A percentile compares a stretch with the other conserved stretches of the same genome.
Evolutionary conservation across 345 rosid species (phyloP).

Genomic region (Eucalyptus erythrocorys): DNA sequence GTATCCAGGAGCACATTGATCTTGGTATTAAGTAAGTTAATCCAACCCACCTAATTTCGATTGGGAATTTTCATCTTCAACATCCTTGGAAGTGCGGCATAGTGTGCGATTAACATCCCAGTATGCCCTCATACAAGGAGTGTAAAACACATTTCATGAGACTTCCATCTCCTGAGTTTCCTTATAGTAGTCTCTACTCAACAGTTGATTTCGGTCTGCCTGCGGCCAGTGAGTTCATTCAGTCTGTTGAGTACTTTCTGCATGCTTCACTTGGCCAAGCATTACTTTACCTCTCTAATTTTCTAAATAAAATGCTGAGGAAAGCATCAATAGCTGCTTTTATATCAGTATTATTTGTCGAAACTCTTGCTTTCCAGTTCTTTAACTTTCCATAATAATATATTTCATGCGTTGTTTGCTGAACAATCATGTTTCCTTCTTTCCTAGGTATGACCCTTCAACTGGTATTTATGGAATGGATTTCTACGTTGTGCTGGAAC

Average conservation of each 20-base stretch:
- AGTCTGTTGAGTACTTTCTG: neutral
- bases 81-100: neutral
- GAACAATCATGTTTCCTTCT: neutral
- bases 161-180: neutral
- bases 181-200: neutral
- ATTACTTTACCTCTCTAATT: neutral
- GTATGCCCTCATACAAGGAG: neutral
- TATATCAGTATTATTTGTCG: neutral
- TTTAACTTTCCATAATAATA: neutral
- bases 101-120: neutral
- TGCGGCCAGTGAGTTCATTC: neutral
- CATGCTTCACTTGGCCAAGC: neutral
- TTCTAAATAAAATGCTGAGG: neutral
- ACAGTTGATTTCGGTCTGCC: neutral
- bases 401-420: neutral
- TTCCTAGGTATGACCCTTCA: constrained; percentile 50
- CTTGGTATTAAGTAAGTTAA: constrained; percentile 54
- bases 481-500: constrained; percentile 54
- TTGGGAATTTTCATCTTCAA: neutral
- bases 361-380: neutral
- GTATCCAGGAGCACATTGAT: constrained; percentile 75
- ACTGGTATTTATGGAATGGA: constrained; percentile 73
- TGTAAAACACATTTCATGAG: neutral
- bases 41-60: neutral
- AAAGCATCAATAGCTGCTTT: neutral